Percentiles rank a stretch among this genome's conserved stretches.
phyloP scores from a whole-genome alignment of 78 protist genomes.

The Salpingoeca rosetta region DNA sequence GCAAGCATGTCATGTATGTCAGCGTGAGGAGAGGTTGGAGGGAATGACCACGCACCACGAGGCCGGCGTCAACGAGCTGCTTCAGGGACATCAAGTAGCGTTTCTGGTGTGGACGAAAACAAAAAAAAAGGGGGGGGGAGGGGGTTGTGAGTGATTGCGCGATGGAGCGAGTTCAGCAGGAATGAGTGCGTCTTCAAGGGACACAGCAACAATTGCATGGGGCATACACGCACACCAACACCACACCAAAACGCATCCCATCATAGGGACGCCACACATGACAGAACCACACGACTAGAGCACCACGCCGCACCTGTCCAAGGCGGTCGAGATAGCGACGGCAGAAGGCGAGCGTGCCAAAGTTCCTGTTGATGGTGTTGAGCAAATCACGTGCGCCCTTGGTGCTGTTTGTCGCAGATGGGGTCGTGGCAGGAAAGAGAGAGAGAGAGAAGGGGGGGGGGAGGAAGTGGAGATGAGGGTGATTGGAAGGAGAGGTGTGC shows the following conservation, averaged over 20 bases:
- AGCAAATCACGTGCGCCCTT: slow-evolving; percentile 42
- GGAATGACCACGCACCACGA: too few relatives aligned
- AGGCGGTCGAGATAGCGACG: slow-evolving; percentile 67
- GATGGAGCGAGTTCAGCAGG: slow-evolving; percentile 16
- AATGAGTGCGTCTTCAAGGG: too few relatives aligned
- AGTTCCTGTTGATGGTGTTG: slow-evolving; percentile 63
- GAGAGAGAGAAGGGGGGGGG: neutral
- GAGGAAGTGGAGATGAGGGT: neutral
- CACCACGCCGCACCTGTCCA: too few relatives aligned
- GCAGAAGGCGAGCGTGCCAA: slow-evolving; percentile 94
- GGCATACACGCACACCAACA: too few relatives aligned
- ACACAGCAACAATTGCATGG: too few relatives aligned
- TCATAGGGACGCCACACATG: too few relatives aligned
- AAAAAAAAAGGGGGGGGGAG: too few relatives aligned
- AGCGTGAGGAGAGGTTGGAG: too few relatives aligned
- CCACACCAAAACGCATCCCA: too few relatives aligned
- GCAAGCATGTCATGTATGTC: too few relatives aligned
- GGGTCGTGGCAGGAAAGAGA: slow-evolving; percentile 22
- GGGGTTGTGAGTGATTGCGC: slow-evolving; percentile 19
- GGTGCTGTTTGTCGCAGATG: slow-evolving; percentile 53
- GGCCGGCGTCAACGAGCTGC: slow-evolving; percentile 70
- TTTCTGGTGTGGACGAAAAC: slow-evolving; percentile 31
- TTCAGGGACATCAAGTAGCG: slow-evolving; percentile 61
- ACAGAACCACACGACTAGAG: too few relatives aligned
- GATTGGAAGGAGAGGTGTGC: neutral